Evolutionary conservation across 2,329 filamentous ascomycete genomes (phyloP).

Genomic region (Penicillium sp.): DNA sequence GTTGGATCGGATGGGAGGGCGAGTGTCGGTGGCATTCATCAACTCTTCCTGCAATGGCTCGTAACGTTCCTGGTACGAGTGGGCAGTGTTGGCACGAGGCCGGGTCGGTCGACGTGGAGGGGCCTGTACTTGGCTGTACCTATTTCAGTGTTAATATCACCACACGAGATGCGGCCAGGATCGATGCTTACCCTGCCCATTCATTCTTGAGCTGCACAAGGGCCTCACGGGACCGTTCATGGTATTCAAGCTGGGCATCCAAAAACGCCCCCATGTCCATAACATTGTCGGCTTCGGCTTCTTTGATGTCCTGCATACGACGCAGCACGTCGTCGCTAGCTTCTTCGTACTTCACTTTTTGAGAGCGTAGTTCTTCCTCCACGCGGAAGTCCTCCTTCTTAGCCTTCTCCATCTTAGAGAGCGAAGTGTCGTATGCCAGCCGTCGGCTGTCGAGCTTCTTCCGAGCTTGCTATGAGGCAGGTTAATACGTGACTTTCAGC

Average conservation of each 20-base stretch:
- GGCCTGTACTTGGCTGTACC: conserved; percentile 23
- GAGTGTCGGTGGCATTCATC: conserved; percentile 46
- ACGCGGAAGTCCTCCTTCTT: conserved; percentile 91
- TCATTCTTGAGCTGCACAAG: conserved; percentile 67
- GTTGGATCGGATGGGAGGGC: conserved; percentile 54
- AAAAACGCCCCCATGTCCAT: conserved; percentile 76
- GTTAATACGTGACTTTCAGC: neutral
- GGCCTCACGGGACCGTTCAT: conserved; percentile 85
- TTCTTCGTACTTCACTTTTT: conserved; percentile 96
- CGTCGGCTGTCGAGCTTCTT: conserved; percentile 92
- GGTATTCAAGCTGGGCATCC: conserved; percentile 84
- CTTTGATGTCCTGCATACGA: conserved; percentile 95
- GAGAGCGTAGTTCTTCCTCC: conserved; percentile 85
- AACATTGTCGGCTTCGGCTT: conserved; percentile 80
- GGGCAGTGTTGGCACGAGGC: conserved; percentile 62
- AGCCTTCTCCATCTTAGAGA: conserved; percentile 85
- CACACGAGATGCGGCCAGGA: neutral
- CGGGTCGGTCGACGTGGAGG: conserved; percentile 46
- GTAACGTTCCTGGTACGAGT: conserved; percentile 61
- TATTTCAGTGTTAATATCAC: conserved; percentile 13
- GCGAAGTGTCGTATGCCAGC: conserved; percentile 85
- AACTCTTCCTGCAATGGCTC: conserved; percentile 58
- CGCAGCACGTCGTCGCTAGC: conserved; percentile 86
- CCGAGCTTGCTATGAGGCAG: conserved; percentile 61
- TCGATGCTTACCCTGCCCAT: conserved; percentile 58